Base-by-base conservation (phyloP, 345 rosid species). In the Citrus maxima region DNA sequence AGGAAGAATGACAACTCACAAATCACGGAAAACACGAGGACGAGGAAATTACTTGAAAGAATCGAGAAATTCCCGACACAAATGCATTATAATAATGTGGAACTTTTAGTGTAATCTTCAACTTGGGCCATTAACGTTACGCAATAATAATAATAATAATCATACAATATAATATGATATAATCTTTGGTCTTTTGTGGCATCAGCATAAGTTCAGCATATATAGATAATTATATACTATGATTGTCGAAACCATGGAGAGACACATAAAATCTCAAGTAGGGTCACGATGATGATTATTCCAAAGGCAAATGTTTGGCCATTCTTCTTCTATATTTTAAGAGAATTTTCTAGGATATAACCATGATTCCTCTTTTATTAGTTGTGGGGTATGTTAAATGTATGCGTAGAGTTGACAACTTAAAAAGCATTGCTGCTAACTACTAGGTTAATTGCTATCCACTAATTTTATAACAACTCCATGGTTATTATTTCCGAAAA, bases 271-370 rank as follows among this genome's bases (percentile, higher is more conserved):
- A 70, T 77, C 78, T 77, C 1, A 40, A 42, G 71, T 81, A 70
- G 73, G 51, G 32, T 51, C 77, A 56, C 54, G 63, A 6, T 6
- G 51, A 58, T 67, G n/a, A 80, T 82, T 78, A 82, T 82, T 82
- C 84, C 81, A 78, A 40, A 75, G 49, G 18, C 38, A 14, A 27
- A 56, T 32, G 32, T 24, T 10, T 13, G 34, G 1, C 61, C 54
- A 22, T 42, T 34, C 37, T 60, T 34, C 37, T 22, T 7, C 10
- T 19, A 24, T 19, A 54, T 76, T 49, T 46, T 18, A 14, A 76
- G 6, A 7, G 60, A 22, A 63, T 75, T 75, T 30, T 75, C 60
- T 30, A 75, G 34, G 51, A 76, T 51, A 22, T 54, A 65, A 63
- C 64, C 2, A 67, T 56, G 72, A 77, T 77, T 56, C 73, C 27